Percentiles rank a stretch among this genome's conserved stretches.
phyloP scores from a whole-genome alignment of 805 yeast species.

The Barnettozyma siamensis region DNA sequence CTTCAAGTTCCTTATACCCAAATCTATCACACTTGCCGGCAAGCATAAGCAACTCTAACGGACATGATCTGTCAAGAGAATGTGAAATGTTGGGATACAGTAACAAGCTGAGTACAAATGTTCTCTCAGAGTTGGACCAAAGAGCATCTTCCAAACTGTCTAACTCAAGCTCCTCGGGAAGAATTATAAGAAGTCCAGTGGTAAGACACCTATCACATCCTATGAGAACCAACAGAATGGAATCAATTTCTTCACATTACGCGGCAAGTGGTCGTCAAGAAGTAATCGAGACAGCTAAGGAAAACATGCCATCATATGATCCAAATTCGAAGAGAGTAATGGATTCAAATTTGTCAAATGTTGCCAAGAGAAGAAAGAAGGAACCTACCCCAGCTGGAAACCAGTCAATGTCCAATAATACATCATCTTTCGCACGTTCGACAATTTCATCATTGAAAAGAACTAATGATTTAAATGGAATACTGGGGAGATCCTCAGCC shows the following conservation, averaged over 20 bases:
- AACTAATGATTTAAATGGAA: conserved; percentile 8
- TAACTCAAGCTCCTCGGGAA: conserved; percentile 5
- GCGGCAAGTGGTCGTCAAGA: conserved; percentile 15
- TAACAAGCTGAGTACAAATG: conserved; percentile 29
- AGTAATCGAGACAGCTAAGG: conserved; percentile 18
- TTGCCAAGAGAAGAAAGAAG: conserved; percentile 23
- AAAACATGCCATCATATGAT: conserved; percentile 20
- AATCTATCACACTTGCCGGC: conserved; percentile 16
- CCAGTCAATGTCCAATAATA: too few species aligned
- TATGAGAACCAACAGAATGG: conserved; percentile 27
- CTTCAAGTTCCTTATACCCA: conserved; percentile 14
- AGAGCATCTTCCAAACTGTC: conserved; percentile 24
- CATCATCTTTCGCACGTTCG: background rate
- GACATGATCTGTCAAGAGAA: conserved; percentile 3
- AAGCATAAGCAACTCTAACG: conserved; percentile 4
- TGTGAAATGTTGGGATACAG: conserved; percentile 27
- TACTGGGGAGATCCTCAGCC: background rate
- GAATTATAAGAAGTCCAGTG: conserved; percentile 16
- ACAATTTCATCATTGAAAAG: conserved; percentile 11
- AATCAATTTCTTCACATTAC: conserved; percentile 29
- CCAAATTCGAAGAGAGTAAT: conserved; percentile 21
- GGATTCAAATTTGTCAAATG: conserved; percentile 12
- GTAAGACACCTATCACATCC: conserved; percentile 20
- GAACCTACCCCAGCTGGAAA: conserved; percentile 13
- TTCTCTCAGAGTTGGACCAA: conserved; percentile 29